Conservation (phyloP, 495 filamentous ascomycete species). For the Penicillium desertorum region DNA sequence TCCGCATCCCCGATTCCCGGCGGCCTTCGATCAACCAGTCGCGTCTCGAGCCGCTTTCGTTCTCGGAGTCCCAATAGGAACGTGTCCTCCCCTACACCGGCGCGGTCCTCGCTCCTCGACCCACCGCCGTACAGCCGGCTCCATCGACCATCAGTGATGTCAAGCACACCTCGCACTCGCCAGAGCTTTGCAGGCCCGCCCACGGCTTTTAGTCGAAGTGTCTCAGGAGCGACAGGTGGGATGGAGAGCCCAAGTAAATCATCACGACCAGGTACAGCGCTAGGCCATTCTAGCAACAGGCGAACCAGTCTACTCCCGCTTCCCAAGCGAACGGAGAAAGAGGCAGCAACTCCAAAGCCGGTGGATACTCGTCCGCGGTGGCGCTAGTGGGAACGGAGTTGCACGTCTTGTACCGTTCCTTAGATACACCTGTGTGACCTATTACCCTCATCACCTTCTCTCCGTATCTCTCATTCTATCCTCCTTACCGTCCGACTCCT, state of each 20-base stretch:
- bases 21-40: constrained; percentile 32
- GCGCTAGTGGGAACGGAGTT: constrained; percentile 17
- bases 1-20: constrained; percentile 45
- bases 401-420: neutral
- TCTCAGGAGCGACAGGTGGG: constrained; percentile 29
- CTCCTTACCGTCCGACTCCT: constrained; percentile 8
- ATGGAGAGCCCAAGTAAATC: constrained; percentile 38
- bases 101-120: constrained; percentile 33
- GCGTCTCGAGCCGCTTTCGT: constrained; percentile 41
- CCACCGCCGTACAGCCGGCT: constrained; percentile 47
- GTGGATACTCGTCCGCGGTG: constrained; percentile 41
- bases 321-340: constrained; percentile 36
- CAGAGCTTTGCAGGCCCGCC: constrained; percentile 42
- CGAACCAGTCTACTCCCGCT: constrained; percentile 52
- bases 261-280: constrained; percentile 44
- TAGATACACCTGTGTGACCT: constrained; percentile 3
- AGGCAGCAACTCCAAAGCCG: constrained; percentile 29
- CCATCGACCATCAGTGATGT: constrained; percentile 30
- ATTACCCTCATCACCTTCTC: constrained; percentile 2
- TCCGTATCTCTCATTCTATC: constrained; percentile 4
- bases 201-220: constrained; percentile 37
- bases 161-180: constrained; percentile 40
- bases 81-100: constrained; percentile 34
- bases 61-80: constrained; percentile 40
- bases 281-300: constrained; percentile 47